phyloP scores from a whole-genome alignment of 1,284 basidiomycete genomes.

The Cutaneotrichosporon sp. region DNA sequence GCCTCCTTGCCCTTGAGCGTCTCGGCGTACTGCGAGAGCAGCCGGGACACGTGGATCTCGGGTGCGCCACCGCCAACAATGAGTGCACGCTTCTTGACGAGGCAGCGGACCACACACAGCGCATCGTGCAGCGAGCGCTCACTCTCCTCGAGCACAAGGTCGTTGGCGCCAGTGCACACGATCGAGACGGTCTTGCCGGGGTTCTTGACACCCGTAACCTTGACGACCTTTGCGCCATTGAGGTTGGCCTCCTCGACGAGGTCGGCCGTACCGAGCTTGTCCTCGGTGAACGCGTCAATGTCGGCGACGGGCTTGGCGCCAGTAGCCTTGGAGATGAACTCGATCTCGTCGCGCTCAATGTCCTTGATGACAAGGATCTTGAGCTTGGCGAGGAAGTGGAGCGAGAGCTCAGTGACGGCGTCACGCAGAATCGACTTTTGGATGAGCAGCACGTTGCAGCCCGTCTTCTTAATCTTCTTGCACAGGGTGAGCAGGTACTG shows the following conservation, averaged over 20 bases:
- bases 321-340: conserved; percentile 92
- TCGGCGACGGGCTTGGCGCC: conserved; percentile 96
- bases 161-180: conserved; percentile 91
- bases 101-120: conserved; percentile 93
- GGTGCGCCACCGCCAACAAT: conserved; percentile 97
- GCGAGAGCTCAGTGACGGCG: conserved; percentile 96
- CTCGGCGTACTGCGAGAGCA: conserved; percentile 87
- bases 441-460: conserved; percentile 97
- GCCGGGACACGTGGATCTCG: conserved; percentile 95
- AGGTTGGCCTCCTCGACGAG: conserved; percentile 87
- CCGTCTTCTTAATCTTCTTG: conserved; percentile 99
- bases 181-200: conserved; percentile 92
- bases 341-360: conserved; percentile 97
- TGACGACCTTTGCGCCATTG: conserved; percentile 86
- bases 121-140: conserved; percentile 98
- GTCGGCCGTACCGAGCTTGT: conserved; percentile 96
- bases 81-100: conserved; percentile 96
- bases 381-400: conserved; percentile 96
- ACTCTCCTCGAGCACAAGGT: conserved; percentile 92
- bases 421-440: conserved; percentile 99
- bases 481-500: conserved; percentile 97
- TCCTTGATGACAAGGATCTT: conserved; percentile 98
- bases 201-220: conserved; percentile 93
- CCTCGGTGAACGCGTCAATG: conserved; percentile 97
- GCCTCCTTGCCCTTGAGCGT: conserved; percentile 97